Base-by-base conservation (phyloP, 2,329 filamentous ascomycete species). In the Sclerotinia minor region DNA sequence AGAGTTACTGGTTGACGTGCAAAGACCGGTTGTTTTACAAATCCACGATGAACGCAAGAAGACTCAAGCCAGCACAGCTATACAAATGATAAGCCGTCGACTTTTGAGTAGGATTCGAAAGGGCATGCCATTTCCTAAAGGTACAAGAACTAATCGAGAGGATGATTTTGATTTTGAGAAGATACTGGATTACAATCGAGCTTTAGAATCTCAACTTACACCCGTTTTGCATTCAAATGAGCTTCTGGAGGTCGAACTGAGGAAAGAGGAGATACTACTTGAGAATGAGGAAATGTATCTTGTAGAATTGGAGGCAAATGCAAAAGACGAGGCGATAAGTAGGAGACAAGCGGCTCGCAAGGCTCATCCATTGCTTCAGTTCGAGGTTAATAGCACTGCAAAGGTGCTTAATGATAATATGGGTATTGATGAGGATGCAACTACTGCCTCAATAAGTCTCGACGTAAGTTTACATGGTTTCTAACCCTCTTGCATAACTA, bases 81-180 rank as follows among this genome's bases (percentile, higher is more conserved):
- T 92, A 8, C 80, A 83, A 49, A 80, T 81, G 50, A 81, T 89
- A 35, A 79, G 85, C 9, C 81, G 82, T 52, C 83, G 83, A 64
- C 80, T 92, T 45, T 78, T 83, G 47, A 82, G 80, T 59, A 89
- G 88, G 73, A 79, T 92, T 7, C 77, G 81, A 21, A 83, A 82
- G 45, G 86, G 85, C 15, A 80, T 90, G 64, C 88, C 88, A n/a
- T 91, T 92, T 74, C 89, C 89, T 1, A 86, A 85, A 0, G 81
- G 83, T 3, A 78, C 78, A 53, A 78, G 78, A 64, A 81, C 79
- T 9, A 80, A 82, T 21, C 82, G 85, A 61, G 84, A 84, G 55
- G 80, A 82, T 38, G 87, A 89, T 74, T 85, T 92, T 58, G 84
- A 90, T 73, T 88, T 88, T 71, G 89, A 92, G 75, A 84, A 82